phyloP scores from a whole-genome alignment of 2,329 filamentous ascomycete genomes.

The Xylogone sp. region DNA sequence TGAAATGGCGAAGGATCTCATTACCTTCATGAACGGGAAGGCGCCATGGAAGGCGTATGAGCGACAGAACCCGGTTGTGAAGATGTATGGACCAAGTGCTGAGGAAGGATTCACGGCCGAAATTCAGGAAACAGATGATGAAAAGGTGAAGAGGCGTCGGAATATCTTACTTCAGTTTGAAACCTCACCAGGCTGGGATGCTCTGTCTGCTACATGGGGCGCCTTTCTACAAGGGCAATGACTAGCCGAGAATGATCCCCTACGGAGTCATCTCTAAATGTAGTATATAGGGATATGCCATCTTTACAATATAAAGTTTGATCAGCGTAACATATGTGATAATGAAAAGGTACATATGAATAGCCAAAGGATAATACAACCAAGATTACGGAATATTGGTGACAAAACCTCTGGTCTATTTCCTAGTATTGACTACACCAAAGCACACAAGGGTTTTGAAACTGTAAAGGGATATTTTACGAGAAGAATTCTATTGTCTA shows the following conservation, averaged over 20 bases:
- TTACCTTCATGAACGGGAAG: constrained; percentile 35
- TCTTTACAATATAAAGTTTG: no score
- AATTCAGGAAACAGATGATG: constrained; percentile 5
- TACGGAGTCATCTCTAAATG: neutral
- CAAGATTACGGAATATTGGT: no score
- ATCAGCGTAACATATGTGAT: no score
- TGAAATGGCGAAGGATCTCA: constrained; percentile 32
- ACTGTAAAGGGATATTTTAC: neutral
- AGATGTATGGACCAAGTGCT: constrained; percentile 10
- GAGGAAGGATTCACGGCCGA: constrained; percentile 2
- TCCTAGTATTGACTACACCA: no score
- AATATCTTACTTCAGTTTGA: neutral
- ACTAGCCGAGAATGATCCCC: neutral
- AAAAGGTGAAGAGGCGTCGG: neutral
- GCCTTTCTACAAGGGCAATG: neutral
- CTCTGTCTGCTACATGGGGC: neutral
- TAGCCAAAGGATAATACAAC: no score
- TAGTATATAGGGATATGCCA: neutral
- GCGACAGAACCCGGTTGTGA: neutral
- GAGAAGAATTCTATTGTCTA: neutral
- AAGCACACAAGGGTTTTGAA: no score
- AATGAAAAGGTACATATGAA: no score
- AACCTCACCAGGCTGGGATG: neutral
- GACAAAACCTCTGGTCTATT: no score
- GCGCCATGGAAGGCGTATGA: constrained; percentile 21